Evolutionary conservation across 495 filamentous ascomycete genomes (phyloP).

Genomic region (Diplogelasinospora grovesii): DNA sequence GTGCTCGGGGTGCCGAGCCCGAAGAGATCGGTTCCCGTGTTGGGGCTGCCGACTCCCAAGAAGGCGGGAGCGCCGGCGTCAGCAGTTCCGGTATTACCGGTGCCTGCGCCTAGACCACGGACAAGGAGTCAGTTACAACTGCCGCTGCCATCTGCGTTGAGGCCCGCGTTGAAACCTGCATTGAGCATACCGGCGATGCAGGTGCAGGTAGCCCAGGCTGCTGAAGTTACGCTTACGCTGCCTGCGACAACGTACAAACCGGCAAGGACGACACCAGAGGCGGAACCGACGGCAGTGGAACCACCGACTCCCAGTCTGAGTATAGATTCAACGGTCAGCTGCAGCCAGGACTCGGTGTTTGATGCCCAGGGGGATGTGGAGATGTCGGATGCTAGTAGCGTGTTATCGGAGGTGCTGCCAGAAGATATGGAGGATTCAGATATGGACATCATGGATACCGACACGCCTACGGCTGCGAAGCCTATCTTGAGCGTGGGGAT

Average conservation of each 20-base stretch:
- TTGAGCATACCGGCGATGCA: no score
- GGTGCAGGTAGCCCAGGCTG: slow-evolving; percentile 2
- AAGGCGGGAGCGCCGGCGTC: not conserved
- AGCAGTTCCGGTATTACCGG: not conserved
- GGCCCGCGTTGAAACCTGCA: no score
- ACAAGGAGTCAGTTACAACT: not conserved
- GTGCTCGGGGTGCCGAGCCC: slow-evolving; percentile 13
- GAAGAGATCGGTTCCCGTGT: no score
- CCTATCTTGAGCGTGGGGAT: slow-evolving; percentile 5
- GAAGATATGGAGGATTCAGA: slow-evolving; percentile 10
- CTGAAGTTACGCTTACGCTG: slow-evolving; percentile 2
- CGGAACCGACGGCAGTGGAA: slow-evolving; percentile 11
- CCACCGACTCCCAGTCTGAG: slow-evolving; percentile 19
- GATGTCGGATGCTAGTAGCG: slow-evolving; percentile 36
- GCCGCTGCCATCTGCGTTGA: no score
- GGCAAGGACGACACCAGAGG: slow-evolving; percentile 8
- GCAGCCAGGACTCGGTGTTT: slow-evolving; percentile 19
- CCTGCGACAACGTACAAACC: not conserved
- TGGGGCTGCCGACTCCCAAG: slow-evolving; percentile 8
- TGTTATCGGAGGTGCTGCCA: slow-evolving; percentile 22
- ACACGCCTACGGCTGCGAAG: slow-evolving; percentile 20
- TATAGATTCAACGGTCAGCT: slow-evolving; percentile 10
- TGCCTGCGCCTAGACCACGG: not conserved
- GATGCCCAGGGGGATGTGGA: slow-evolving; percentile 31
- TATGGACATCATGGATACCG: slow-evolving; percentile 19